Conservation (phyloP, 176 grass and related monocot species). For the Phragmites australis region DNA sequence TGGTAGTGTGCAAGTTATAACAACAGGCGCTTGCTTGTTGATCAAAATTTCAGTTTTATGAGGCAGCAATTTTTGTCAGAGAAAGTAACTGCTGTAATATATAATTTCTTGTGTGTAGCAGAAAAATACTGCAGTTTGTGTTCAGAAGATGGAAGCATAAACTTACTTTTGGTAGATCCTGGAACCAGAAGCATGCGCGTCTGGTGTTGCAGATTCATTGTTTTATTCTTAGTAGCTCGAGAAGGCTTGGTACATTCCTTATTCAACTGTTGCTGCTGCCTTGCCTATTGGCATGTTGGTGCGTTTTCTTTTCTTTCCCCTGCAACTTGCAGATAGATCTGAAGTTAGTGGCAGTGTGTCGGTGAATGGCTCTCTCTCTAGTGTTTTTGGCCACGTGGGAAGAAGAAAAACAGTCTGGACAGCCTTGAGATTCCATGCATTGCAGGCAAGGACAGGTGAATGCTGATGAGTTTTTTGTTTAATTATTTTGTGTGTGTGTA, state of each 20-base stretch:
- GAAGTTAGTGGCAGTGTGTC: not conserved
- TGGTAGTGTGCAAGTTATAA: not conserved
- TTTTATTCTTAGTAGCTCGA: not conserved
- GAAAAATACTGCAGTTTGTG: not conserved
- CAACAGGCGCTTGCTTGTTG: not conserved
- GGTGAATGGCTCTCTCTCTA: slow-evolving; percentile 28
- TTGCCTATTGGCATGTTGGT: not conserved
- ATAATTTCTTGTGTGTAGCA: not conserved
- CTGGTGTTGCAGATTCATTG: slow-evolving; percentile 8
- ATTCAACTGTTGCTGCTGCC: not conserved
- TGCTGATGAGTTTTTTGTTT: not conserved
- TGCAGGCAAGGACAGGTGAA: not conserved
- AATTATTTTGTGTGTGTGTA: not conserved
- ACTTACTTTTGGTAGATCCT: not conserved
- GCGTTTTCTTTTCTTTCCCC: too few relatives aligned
- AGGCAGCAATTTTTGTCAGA: not conserved
- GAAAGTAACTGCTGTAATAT: slow-evolving; percentile 1
- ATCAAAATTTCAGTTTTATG: slow-evolving; percentile 9
- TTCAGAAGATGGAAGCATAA: not conserved
- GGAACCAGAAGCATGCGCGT: not conserved
- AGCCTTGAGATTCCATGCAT: slow-evolving; percentile 28
- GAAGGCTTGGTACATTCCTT: slow-evolving; percentile 20
- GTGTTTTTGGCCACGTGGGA: slow-evolving; percentile 8
- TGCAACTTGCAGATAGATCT: not conserved
- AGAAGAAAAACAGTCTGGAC: not conserved